Evolutionary conservation across 2,329 filamentous ascomycete genomes (phyloP).

Genomic region (Zelopaecilomyces penicillatus): DNA sequence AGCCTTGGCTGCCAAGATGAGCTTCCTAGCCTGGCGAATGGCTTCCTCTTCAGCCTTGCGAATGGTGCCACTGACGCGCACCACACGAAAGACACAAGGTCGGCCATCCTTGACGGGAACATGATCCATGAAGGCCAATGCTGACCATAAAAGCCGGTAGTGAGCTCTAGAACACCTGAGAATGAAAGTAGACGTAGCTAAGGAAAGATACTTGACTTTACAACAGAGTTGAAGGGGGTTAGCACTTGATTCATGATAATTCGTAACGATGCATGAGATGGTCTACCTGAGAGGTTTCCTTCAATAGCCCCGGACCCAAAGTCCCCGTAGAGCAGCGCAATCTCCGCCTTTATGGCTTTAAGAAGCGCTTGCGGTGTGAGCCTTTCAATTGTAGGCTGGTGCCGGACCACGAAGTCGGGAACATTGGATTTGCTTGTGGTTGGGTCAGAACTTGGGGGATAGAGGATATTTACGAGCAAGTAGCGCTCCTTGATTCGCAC

Average conservation of each 20-base stretch:
- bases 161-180: slow-evolving; percentile 74
- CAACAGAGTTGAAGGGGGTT: background rate
- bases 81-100: slow-evolving; percentile 72
- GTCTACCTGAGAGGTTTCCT: slow-evolving; percentile 57
- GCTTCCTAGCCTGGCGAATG: slow-evolving; percentile 63
- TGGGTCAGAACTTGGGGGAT: slow-evolving; percentile 49
- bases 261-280: background rate
- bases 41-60: slow-evolving; percentile 86
- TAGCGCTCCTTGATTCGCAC: slow-evolving; percentile 96
- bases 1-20: slow-evolving; percentile 60
- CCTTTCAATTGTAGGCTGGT: slow-evolving; percentile 66
- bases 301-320: slow-evolving; percentile 72
- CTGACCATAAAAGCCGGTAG: slow-evolving; percentile 83
- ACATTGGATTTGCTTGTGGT: slow-evolving; percentile 27
- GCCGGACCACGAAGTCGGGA: slow-evolving; percentile 61
- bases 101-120: slow-evolving; percentile 54
- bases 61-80: slow-evolving; percentile 87
- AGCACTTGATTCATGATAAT: background rate
- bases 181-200: slow-evolving; percentile 91
- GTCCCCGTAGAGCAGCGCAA: slow-evolving; percentile 74
- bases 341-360: slow-evolving; percentile 60
- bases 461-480: slow-evolving; percentile 87
- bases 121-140: slow-evolving; percentile 68
- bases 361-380: slow-evolving; percentile 59
- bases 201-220: slow-evolving; percentile 83